phyloP scores from a whole-genome alignment of 179 eudicot genomes.

The Camellia oleifera region DNA sequence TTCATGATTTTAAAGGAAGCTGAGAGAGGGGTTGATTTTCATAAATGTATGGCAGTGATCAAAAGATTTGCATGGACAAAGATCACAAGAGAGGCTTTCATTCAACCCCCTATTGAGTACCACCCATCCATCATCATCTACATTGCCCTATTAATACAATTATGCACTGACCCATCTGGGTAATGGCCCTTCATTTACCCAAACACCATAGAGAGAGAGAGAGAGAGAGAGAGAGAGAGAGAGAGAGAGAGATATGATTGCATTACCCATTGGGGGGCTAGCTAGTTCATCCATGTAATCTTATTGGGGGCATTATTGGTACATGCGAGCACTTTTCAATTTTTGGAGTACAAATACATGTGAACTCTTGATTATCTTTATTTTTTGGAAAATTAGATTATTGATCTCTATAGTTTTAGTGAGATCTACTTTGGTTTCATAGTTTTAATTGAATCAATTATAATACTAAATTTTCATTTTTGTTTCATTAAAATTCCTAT shows the following conservation, averaged over 20 bases:
- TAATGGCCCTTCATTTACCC: conserved; percentile 29
- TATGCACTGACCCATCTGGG: conserved; percentile 26
- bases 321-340: conserved; percentile 22
- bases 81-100: conserved; percentile 25
- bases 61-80: conserved; percentile 40
- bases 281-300: conserved; percentile 24
- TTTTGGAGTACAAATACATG: conserved; percentile 23
- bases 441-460: too few species aligned
- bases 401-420: too few species aligned
- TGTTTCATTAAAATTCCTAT: too few species aligned
- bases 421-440: too few species aligned
- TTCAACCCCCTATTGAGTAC: conserved; percentile 31
- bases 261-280: conserved; percentile 21
- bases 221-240: too few species aligned
- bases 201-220: conserved; percentile 7
- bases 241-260: conserved; percentile 17
- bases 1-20: conserved; percentile 21
- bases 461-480: too few species aligned
- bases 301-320: conserved; percentile 21
- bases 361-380: conserved; percentile 17
- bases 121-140: conserved; percentile 24
- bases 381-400: neutral
- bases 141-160: conserved; percentile 27
- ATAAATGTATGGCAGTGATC: conserved; percentile 32
- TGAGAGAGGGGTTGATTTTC: conserved; percentile 14